These are phyloP conservation scores for Eucalyptus regnans DNA, from an alignment of 345 rosid species.

Conservation along the genomic window DNA sequence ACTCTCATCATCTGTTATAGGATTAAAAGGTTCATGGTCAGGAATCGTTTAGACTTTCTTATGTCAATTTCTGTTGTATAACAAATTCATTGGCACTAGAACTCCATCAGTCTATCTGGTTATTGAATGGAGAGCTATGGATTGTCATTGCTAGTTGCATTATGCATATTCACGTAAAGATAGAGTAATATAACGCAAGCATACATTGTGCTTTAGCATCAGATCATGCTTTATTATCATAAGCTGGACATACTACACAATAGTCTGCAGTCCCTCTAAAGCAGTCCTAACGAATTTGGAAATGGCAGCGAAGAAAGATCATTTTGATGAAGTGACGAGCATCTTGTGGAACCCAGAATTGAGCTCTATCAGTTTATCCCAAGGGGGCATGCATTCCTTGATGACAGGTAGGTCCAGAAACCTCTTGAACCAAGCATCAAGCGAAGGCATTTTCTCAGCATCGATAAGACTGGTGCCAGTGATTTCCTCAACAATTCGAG, in stretches of 20 bases:
- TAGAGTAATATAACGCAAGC: not conserved
- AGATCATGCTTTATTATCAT: not conserved
- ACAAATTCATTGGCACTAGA: not conserved
- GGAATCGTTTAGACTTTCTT: not conserved
- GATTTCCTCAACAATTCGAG: conserved; percentile 5
- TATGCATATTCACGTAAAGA: not conserved
- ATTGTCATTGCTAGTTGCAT: not conserved
- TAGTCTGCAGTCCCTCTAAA: not conserved
- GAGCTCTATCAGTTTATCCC: not conserved
- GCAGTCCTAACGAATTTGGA: not conserved
- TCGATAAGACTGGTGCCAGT: not conserved
- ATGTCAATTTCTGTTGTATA: not conserved
- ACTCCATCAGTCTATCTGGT: not conserved
- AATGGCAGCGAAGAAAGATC: not conserved
- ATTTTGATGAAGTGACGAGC: not conserved
- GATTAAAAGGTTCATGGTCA: not conserved
- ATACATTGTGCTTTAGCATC: not conserved
- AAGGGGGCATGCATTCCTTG: conserved; percentile 7
- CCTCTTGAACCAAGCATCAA: not conserved
- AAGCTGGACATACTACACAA: not conserved
- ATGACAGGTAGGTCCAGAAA: not conserved
- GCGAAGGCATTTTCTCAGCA: not conserved
- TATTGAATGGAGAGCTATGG: not conserved
- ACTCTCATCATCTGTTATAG: not conserved
- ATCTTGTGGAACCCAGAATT: not conserved